phyloP scores from a whole-genome alignment of 768 basidiomycete genomes.

The Candolleomyces aberdarensis region DNA sequence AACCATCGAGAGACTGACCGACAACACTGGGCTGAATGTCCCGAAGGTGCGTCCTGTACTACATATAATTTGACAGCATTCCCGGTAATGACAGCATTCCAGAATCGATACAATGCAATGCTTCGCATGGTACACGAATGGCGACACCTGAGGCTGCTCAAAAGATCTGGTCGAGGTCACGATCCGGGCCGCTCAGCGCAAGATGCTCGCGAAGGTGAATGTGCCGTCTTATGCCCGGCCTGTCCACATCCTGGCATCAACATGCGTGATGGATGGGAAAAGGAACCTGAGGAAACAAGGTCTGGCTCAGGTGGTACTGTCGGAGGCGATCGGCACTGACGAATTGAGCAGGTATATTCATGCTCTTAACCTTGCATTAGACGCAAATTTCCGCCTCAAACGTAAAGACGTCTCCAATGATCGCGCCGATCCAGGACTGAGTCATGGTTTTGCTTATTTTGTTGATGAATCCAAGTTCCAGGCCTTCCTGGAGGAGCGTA shows the following conservation, averaged over 20 bases:
- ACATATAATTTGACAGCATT: too few relatives aligned
- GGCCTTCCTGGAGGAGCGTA: not conserved
- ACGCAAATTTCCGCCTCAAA: constrained; percentile 4
- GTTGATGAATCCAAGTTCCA: constrained; percentile 10
- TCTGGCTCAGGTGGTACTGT: too few relatives aligned
- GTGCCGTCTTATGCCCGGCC: constrained; percentile 19
- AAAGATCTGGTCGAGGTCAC: constrained; percentile 2
- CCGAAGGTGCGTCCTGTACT: not conserved
- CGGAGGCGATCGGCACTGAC: too few relatives aligned
- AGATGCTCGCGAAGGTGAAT: constrained; percentile 15
- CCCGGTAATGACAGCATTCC: too few relatives aligned
- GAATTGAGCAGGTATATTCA: constrained; percentile 1
- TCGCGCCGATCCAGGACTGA: constrained; percentile 9
- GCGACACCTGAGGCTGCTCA: not conserved
- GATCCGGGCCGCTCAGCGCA: constrained; percentile 9
- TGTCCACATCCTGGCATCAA: constrained; percentile 21
- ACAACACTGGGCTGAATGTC: constrained; percentile 23
- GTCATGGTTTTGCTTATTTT: constrained; percentile 12
- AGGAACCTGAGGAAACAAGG: too few relatives aligned
- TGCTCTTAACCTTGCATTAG: not conserved
- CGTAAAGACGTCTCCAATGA: not conserved
- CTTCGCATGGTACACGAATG: not conserved
- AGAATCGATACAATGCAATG: not conserved
- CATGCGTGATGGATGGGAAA: constrained; percentile 15
- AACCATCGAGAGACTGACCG: constrained; percentile 16